Evolutionary conservation across 257 asterid genomes (phyloP), one percentile per base, ranked within the genome.

Genomic region (Paulownia fortunei): DNA sequence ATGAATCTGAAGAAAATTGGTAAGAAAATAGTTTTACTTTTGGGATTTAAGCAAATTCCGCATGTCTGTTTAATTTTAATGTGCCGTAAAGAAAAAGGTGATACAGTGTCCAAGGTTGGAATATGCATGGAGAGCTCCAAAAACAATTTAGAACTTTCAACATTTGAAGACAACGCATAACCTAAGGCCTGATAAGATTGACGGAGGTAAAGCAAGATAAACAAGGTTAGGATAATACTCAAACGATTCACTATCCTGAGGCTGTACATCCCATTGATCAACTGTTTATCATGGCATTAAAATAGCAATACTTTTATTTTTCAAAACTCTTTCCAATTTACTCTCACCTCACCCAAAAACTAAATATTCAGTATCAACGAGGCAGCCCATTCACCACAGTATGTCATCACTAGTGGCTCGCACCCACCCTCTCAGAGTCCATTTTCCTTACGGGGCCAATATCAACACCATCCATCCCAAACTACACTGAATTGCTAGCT

Each of bases 81-180:
- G 18, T 42, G 60, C 41, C 3, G 59, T 46, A 42, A 55, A 18
- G 26, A 21, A 27, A 63, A 51, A 30, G 6, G n/a, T 30, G 44
- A 27, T n/a, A 26, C 69, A 24, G 5, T n/a, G 3, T 72, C 24
- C 56, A 58, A 56, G 58, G 76, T 54, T 72, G 65, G 51, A 52
- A 52, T 13, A 71, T 32, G 77, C 68, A 73, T 44, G 68, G 69
- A 73, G 32, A 27, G 47, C 42, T 60, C 13, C 19, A 23, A 12
- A n/a, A 26, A 66, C 41, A 54, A 5, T 10, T 26, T 21, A 41
- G 56, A 49, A 3, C 12, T 37, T 55, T 55, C 46, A 66, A 55
- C n/a, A 39, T 27, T 34, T 26, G n/a, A 56, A 69, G 44, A 15
- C 4, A 68, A 24, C 32, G 32, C 15, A 26, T 52, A 36, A 41